Evolutionary conservation across 768 basidiomycete species (phyloP).

Genomic region (Collybia sordida): DNA sequence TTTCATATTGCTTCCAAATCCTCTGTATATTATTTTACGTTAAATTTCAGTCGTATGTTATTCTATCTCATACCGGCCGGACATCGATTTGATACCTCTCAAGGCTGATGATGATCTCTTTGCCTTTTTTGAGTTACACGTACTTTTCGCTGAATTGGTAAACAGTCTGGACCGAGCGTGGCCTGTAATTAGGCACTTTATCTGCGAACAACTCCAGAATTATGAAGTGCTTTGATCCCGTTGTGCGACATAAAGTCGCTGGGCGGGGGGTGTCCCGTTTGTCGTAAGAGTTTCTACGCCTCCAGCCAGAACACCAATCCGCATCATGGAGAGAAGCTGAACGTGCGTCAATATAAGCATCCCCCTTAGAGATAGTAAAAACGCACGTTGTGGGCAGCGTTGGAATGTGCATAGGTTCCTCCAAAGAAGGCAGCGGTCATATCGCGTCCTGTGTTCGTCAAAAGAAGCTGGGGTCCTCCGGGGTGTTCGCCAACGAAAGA

Average conservation of each 20-base stretch:
- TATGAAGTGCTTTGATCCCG: constrained; percentile 4
- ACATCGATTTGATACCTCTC: too few relatives aligned
- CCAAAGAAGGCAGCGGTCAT: constrained; percentile 86
- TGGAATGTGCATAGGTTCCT: constrained; percentile 79
- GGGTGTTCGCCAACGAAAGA: constrained; percentile 77
- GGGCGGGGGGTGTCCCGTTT: constrained; percentile 44
- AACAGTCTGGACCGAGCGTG: too few relatives aligned
- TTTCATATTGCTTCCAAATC: too few relatives aligned
- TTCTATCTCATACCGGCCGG: too few relatives aligned
- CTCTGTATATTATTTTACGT: too few relatives aligned
- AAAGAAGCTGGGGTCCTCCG: constrained; percentile 68
- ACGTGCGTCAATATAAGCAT: neutral
- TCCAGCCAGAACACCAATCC: constrained; percentile 66
- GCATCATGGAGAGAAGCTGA: constrained; percentile 71
- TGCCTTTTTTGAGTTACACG: too few relatives aligned
- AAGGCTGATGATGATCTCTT: too few relatives aligned
- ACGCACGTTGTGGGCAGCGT: constrained; percentile 77
- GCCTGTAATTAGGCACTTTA: too few relatives aligned
- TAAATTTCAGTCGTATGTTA: too few relatives aligned
- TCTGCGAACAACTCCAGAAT: neutral
- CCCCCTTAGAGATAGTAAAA: neutral
- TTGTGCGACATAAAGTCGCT: constrained; percentile 40
- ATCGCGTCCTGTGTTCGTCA: constrained; percentile 67
- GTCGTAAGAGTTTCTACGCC: constrained; percentile 56
- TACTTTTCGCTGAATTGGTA: too few relatives aligned